Base-by-base conservation (phyloP, 345 rosid species). In the Psidium friedrichsthalianum region DNA sequence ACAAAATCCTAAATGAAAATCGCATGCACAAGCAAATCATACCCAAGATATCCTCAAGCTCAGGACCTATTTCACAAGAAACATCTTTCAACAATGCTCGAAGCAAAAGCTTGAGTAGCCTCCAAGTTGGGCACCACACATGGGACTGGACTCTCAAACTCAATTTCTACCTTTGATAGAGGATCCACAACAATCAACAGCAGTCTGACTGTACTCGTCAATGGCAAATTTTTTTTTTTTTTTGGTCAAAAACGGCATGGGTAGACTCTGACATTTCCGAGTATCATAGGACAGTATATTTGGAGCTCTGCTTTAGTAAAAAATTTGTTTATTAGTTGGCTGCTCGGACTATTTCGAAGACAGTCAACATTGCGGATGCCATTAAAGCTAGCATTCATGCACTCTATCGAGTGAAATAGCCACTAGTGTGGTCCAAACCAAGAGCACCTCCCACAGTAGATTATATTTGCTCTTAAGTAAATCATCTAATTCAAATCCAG, bases 301-400 rank as follows among this genome's bases (percentile, higher is more conserved):
- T 89, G 13, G 89, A 91, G 78, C 88, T 92, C 74, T 91, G 93
- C 87, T 29, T 86, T 85, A 87, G 90, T 40, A 92, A 91, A 83
- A 87, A 84, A 69, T 85, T 90, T 12, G 89, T 87, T 20, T 76
- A 88, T 53, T 85, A 89, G 47, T 83, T 89, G 86, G 90, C 90
- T 11, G 89, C 90, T 40, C 89, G 87, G 54, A 90, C 90, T 56
- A 92, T 91, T 51, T 86, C 88, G 5, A 89, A 86, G 83, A 87
- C 90, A 11, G 90, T 91, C 12, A 87, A 89, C 86, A 86, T 90
- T 57, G 90, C 94, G 0, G 89, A 90, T 87, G 91, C 88, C 86
- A 89, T 90, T 56, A 89, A 87, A 90, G 69, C 89, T 74, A 84
- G 90, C 61, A 90, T 52, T 56, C 76, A 84, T 89, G 1, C 57